Percentiles rank a stretch among this genome's conserved stretches.
These are phyloP conservation scores for Cutaneotrichosporon dermatis DNA, from an alignment of 1,284 basidiomycete species.

Conservation along the genomic window DNA sequence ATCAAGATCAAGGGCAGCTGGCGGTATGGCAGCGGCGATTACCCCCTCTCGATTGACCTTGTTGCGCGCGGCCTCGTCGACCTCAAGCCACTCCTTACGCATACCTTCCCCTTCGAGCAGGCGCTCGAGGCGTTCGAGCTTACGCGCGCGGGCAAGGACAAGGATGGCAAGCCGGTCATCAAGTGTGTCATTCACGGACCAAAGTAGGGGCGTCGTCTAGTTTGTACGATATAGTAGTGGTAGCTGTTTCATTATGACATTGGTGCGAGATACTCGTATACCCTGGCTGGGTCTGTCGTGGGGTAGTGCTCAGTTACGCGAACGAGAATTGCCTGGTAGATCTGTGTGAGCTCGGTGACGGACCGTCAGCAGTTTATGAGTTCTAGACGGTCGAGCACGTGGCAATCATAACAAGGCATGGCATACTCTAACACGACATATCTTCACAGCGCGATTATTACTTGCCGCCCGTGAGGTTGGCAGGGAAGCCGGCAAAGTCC, in stretches of 20 bases:
- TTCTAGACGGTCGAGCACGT: neutral
- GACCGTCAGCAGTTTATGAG: neutral
- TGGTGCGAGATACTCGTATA: no score
- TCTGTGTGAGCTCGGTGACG: neutral
- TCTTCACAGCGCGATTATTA: neutral
- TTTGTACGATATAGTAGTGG: no score
- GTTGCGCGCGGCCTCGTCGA: conserved; percentile 55
- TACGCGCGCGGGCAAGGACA: conserved; percentile 67
- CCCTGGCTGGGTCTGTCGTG: no score
- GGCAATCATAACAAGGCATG: neutral
- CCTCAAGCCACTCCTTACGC: conserved; percentile 55
- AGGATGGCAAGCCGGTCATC: conserved; percentile 53
- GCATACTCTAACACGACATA: conserved; percentile 3
- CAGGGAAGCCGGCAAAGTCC: conserved; percentile 87
- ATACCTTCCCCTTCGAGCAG: conserved; percentile 58
- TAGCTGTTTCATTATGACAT: no score
- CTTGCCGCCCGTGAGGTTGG: conserved; percentile 59
- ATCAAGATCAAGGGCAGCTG: conserved; percentile 46
- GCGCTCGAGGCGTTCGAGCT: conserved; percentile 57
- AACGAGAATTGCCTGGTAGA: no score
- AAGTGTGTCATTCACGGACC: conserved; percentile 49
- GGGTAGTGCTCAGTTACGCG: no score
- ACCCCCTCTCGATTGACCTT: conserved; percentile 54
- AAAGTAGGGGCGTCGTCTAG: conserved; percentile 17
- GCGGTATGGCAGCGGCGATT: conserved; percentile 44